phyloP scores from a whole-genome alignment of 2,329 filamentous ascomycete species.

The Colletotrichum ledebouriae region DNA sequence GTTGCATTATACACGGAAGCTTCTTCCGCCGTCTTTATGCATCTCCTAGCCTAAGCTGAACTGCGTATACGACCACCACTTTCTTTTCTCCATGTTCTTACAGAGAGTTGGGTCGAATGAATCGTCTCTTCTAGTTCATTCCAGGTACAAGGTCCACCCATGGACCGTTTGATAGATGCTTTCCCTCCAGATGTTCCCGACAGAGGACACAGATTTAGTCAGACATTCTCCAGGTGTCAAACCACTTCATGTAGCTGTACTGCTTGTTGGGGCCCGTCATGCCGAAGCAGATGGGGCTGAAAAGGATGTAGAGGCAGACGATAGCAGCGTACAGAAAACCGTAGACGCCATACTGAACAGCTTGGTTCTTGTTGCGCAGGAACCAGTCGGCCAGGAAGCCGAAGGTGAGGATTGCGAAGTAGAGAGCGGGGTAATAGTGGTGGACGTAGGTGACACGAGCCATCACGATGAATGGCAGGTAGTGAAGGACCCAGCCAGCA shows the following conservation, averaged over 20 bases:
- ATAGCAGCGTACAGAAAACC: constrained; percentile 78
- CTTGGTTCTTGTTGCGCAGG: constrained; percentile 74
- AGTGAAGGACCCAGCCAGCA: constrained; percentile 96
- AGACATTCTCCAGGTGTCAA: constrained; percentile 86
- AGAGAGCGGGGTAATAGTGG: constrained; percentile 98
- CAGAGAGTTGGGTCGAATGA: constrained; percentile 29
- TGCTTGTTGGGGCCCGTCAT: constrained; percentile 89
- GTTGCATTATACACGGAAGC: constrained; percentile 39
- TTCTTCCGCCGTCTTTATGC: constrained; percentile 17
- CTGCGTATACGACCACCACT: constrained; percentile 9
- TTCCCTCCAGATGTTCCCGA: neutral
- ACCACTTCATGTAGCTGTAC: constrained; percentile 95
- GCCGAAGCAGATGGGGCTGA: constrained; percentile 95
- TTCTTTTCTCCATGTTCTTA: constrained; percentile 28
- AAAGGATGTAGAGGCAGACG: constrained; percentile 87
- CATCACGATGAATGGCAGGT: constrained; percentile 96
- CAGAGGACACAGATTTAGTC: constrained; percentile 57
- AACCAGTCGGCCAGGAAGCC: constrained; percentile 93
- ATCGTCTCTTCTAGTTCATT: neutral
- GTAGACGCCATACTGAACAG: constrained; percentile 78
- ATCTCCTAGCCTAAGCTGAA: constrained; percentile 5
- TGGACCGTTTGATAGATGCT: neutral
- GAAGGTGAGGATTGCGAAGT: constrained; percentile 92
- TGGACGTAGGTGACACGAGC: constrained; percentile 99
- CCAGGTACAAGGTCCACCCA: constrained; percentile 8